Conservation (phyloP, 2,329 filamentous ascomycete species). For the Aspergillus sp. region DNA sequence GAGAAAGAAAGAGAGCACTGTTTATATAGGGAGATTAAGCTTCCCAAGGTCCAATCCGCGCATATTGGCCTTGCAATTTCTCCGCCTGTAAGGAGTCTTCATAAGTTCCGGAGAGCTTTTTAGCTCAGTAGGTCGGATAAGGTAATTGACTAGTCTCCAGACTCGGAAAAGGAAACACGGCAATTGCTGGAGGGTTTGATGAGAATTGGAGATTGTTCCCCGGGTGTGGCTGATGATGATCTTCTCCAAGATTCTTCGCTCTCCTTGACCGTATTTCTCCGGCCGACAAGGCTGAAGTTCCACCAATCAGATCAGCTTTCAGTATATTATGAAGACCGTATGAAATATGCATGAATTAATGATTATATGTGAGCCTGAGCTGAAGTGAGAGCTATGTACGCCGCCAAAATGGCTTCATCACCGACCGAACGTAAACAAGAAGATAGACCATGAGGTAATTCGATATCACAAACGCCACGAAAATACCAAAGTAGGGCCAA, state of each 20-base stretch:
- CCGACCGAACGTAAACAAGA: constrained; percentile 34
- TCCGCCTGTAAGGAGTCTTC: constrained; percentile 4
- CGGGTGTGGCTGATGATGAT: not conserved
- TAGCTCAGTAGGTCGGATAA: not conserved
- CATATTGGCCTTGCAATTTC: not conserved
- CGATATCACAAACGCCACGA: constrained; percentile 31
- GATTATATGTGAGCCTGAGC: not conserved
- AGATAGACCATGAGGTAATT: constrained; percentile 38
- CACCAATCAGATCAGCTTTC: constrained; percentile 2
- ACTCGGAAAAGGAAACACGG: not conserved
- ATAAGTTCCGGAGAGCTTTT: not conserved
- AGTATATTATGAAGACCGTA: not conserved
- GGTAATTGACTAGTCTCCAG: not conserved
- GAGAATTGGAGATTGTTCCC: constrained; percentile 2
- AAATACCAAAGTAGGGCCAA: constrained; percentile 38
- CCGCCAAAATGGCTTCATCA: constrained; percentile 31
- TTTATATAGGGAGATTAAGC: not conserved
- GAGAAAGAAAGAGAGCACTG: not conserved
- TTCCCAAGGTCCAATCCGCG: not conserved
- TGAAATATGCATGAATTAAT: not conserved
- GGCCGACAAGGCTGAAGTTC: not conserved
- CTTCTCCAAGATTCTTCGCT: not conserved
- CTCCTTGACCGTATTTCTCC: not conserved
- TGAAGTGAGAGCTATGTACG: not conserved
- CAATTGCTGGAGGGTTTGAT: not conserved